Base-by-base conservation (phyloP, 225 moss, liverwort and hornwort species). In the Polytrichum commune region DNA sequence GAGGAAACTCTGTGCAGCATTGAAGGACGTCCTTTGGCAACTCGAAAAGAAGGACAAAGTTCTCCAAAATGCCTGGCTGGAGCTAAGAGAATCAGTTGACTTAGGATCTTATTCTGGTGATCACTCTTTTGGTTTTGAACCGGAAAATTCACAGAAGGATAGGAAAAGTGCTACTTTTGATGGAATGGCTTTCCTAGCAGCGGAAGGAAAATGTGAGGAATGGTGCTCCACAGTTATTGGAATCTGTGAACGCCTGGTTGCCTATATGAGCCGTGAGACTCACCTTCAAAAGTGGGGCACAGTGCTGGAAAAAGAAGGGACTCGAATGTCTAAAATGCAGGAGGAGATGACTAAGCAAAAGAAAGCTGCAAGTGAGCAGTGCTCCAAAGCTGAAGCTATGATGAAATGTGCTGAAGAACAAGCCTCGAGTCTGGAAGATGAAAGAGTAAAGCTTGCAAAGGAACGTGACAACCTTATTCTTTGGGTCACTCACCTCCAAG, bases 401-500 rank as follows among this genome's bases (percentile, higher is more conserved):
- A 88, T 92, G 82, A 80, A 82, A 72, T 86, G 78, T 72, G 93
- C 92, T 56, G 86, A 91, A 72, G 92, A 94, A 67, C 88, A 97
- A 71, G 86, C 83, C 53, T 77, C 80, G 22, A 90, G 76, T 70
- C 76, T 89, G 76, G 88, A 88, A 66, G 89, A 92, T 77, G 96
- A 92, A 72, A 82, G 92, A 28, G 73, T 82, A 33, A 90, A 86
- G 27, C 81, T 97, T 79, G 85, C 83, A n/a, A 87, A 88, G 77
- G 96, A 97, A 80, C 86, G 96, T 69, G 93, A 97, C 58, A 88
- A 87, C 71, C 88, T 97, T 55, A 84, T 89, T 58, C 90, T 89
- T 69, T 97, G 96, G 96, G 96, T 93, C 70, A 80, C 87, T 68
- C 93, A 93, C 78, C 82, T 97, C 65, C 96, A 97, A 72, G 93